Conservation (phyloP, 2,329 filamentous ascomycete species). For the Amphichorda felina region DNA sequence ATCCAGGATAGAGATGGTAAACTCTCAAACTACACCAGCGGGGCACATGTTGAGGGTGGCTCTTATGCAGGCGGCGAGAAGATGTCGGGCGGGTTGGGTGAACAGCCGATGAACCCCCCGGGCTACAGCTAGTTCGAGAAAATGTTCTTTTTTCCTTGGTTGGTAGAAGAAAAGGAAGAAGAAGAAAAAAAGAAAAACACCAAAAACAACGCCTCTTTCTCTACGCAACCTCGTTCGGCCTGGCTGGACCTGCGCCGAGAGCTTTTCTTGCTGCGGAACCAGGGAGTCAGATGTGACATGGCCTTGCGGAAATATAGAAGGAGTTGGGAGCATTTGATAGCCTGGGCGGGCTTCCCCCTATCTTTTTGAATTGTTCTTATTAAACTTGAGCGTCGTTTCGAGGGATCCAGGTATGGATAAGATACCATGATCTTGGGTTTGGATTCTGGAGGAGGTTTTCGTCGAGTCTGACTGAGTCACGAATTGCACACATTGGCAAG, state of each 20-base stretch:
- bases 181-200: not conserved
- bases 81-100: not conserved
- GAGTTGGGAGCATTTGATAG: too few relatives aligned
- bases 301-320: not conserved
- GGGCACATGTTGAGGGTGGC: not conserved
- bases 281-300: not conserved
- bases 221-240: not conserved
- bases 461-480: not conserved
- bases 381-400: too few relatives aligned
- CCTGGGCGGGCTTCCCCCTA: too few relatives aligned
- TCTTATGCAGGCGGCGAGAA: slow-evolving; percentile 1
- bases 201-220: not conserved
- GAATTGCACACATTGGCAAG: not conserved
- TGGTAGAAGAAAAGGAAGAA: not conserved
- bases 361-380: not conserved
- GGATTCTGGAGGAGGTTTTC: too few relatives aligned
- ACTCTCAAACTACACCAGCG: not conserved
- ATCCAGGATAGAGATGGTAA: slow-evolving; percentile 13
- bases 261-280: not conserved
- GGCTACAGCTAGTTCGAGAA: not conserved
- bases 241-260: slow-evolving; percentile 1
- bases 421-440: too few relatives aligned
- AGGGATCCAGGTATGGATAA: not conserved
- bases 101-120: not conserved
- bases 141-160: not conserved